Conservation (phyloP, 2,329 filamentous ascomycete genomes). For the Talaromyces marneffei region DNA sequence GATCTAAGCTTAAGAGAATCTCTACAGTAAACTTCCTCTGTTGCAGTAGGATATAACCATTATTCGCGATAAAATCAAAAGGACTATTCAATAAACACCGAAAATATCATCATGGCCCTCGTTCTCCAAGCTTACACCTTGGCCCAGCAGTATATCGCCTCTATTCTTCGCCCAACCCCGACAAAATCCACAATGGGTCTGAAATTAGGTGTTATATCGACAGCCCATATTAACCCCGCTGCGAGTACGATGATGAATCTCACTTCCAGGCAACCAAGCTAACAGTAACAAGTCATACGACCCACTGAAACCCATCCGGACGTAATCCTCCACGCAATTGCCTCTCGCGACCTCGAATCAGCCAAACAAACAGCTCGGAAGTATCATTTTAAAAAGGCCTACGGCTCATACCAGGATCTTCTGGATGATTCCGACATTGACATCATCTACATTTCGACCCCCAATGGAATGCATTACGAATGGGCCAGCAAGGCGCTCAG, state of each 20-base stretch:
- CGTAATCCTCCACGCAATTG: slow-evolving; percentile 49
- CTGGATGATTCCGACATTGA: slow-evolving; percentile 23
- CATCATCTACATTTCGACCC: slow-evolving; percentile 26
- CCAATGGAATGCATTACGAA: slow-evolving; percentile 31
- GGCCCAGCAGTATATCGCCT: slow-evolving; percentile 22
- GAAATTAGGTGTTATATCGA: slow-evolving; percentile 22
- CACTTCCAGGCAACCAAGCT: neutral
- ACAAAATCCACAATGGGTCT: slow-evolving; percentile 21
- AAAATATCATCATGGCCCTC: slow-evolving; percentile 19
- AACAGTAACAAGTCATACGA: slow-evolving; percentile 25
- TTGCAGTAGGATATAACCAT: neutral
- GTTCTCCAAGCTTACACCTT: slow-evolving; percentile 22
- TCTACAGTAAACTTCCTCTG: neutral
- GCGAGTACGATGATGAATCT: slow-evolving; percentile 18
- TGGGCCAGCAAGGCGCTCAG: slow-evolving; percentile 45
- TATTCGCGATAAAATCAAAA: neutral
- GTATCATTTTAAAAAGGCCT: slow-evolving; percentile 45
- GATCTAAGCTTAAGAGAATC: neutral
- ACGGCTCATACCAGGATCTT: slow-evolving; percentile 21
- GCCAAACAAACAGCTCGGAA: slow-evolving; percentile 47
- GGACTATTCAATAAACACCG: neutral
- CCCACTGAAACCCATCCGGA: slow-evolving; percentile 51
- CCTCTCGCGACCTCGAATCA: slow-evolving; percentile 44
- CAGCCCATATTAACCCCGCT: slow-evolving; percentile 22
- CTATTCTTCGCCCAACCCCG: slow-evolving; percentile 19